Percentiles rank a stretch among this genome's conserved stretches.
These are phyloP conservation scores for Bipolaris sorokiniana DNA, from an alignment of 2,329 filamentous ascomycete genomes.

Conservation along the genomic window DNA sequence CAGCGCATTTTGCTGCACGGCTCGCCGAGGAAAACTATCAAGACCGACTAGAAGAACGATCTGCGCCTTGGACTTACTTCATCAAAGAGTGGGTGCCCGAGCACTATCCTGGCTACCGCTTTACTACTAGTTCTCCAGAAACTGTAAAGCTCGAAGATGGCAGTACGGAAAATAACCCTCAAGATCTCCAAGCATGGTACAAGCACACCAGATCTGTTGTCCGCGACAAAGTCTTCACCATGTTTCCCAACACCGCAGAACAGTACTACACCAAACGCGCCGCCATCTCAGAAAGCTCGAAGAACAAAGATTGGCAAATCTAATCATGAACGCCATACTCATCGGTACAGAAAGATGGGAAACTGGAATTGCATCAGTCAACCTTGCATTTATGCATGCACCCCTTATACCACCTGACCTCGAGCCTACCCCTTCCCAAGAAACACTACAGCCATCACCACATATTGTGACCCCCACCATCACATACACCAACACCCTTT, in stretches of 20 bases:
- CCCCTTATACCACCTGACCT: neutral
- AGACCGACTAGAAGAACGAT: neutral
- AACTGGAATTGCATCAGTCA: neutral
- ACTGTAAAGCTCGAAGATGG: neutral
- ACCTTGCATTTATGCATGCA: too few relatives aligned
- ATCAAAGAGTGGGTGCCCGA: neutral
- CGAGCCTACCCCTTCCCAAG: neutral
- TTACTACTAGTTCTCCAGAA: neutral
- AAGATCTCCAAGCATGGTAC: neutral
- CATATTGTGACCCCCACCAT: neutral
- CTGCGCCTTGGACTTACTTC: neutral
- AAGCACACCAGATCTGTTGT: neutral
- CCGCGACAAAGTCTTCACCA: neutral
- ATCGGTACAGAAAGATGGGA: neutral
- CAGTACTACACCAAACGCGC: neutral
- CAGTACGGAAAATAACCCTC: neutral
- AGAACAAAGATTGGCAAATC: neutral
- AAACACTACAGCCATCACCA: too few relatives aligned
- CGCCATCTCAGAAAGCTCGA: neutral
- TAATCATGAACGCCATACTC: neutral
- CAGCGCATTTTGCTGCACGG: neutral
- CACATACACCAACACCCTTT: too few relatives aligned
- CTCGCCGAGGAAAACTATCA: neutral
- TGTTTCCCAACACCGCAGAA: neutral
- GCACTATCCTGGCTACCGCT: neutral